A percentile compares a stretch with the other conserved stretches of the same genome.
Evolutionary conservation across 768 basidiomycete species (phyloP).

Genomic region (Tulasnella sp.): DNA sequence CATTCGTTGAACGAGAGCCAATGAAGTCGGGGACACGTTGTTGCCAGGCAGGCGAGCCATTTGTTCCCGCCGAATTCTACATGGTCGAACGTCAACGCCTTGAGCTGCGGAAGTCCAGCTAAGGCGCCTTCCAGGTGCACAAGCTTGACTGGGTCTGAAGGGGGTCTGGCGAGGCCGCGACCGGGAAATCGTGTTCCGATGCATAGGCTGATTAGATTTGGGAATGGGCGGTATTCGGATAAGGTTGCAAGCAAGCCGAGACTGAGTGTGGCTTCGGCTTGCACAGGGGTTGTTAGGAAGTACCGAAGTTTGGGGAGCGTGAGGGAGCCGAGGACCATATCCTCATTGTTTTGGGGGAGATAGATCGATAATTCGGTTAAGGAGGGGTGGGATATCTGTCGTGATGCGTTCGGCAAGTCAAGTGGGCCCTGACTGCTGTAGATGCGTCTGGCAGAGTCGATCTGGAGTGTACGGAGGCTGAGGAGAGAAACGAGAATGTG

Average conservation of each 20-base stretch:
- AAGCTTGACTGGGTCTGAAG: not conserved
- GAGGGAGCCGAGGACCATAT: not conserved
- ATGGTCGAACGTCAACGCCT: not conserved
- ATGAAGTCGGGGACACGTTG: not conserved
- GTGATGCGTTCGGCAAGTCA: not conserved
- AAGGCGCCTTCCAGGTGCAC: not conserved
- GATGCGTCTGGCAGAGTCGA: slow-evolving; percentile 22
- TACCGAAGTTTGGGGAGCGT: not conserved
- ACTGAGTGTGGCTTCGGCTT: not conserved
- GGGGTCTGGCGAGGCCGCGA: not conserved
- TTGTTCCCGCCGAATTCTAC: not conserved
- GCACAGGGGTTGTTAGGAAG: not conserved
- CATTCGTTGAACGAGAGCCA: not conserved
- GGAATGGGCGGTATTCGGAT: not conserved
- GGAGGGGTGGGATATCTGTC: not conserved
- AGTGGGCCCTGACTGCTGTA: not conserved
- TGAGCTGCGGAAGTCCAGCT: not conserved
- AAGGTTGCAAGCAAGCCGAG: not conserved
- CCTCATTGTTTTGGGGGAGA: not conserved
- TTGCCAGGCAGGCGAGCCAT: not conserved
- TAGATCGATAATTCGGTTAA: not conserved
- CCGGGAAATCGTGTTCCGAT: not conserved
- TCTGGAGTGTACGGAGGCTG: slow-evolving; percentile 30
- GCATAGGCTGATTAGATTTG: not conserved
- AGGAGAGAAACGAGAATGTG: slow-evolving; percentile 45